Percentiles rank a stretch among this genome's conserved stretches.
phyloP scores from a whole-genome alignment of 495 filamentous ascomycete genomes.

The Niebla homalea region DNA sequence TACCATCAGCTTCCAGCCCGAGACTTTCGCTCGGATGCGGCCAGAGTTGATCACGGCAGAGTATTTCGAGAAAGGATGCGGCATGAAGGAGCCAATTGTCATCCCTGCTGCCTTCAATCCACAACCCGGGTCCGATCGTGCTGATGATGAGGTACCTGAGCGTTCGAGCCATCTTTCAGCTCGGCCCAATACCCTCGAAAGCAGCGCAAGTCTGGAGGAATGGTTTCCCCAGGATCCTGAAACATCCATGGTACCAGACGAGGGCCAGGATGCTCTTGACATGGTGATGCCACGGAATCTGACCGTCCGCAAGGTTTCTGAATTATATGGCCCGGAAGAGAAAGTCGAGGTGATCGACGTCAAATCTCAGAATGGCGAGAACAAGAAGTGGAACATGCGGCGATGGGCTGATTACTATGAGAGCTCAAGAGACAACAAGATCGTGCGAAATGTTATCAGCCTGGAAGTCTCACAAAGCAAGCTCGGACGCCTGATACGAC shows the following conservation, averaged over 20 bases:
- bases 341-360: constrained; percentile 65
- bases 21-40: constrained; percentile 52
- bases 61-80: constrained; percentile 50
- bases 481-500: constrained; percentile 50
- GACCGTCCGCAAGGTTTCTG: constrained; percentile 51
- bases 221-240: constrained; percentile 20
- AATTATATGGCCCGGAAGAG: constrained; percentile 53
- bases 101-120: constrained; percentile 56
- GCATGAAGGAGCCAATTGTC: constrained; percentile 59
- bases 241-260: constrained; percentile 37
- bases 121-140: constrained; percentile 22
- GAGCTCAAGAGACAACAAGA: constrained; percentile 40
- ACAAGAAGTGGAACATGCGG: constrained; percentile 56
- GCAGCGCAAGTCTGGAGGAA: constrained; percentile 15
- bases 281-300: constrained; percentile 62
- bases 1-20: constrained; percentile 46
- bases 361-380: constrained; percentile 57
- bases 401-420: constrained; percentile 70
- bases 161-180: neutral
- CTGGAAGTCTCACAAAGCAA: constrained; percentile 58
- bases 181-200: neutral
- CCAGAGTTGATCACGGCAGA: constrained; percentile 56
- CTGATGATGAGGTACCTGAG: constrained; percentile 3
- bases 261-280: constrained; percentile 53
- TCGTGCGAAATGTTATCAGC: constrained; percentile 65